A percentile compares a stretch with the other conserved stretches of the same genome.
These are phyloP conservation scores for Ophiocordyceps camponoti-leonardi DNA, from an alignment of 2,329 filamentous ascomycete genomes.

Conservation along the genomic window DNA sequence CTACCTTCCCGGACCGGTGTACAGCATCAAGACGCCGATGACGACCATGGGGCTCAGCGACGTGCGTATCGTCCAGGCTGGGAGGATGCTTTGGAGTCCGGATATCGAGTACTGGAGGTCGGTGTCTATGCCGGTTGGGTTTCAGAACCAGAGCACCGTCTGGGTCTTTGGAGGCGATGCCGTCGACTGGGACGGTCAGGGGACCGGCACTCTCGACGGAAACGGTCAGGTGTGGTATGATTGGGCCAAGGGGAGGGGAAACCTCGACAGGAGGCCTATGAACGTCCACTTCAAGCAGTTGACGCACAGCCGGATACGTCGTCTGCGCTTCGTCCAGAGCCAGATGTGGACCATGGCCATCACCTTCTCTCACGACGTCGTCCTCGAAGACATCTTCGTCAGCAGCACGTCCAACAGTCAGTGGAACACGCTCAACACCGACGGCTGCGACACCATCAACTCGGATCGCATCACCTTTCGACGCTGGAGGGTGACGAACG, in stretches of 20 bases:
- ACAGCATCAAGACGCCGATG: conserved; percentile 18
- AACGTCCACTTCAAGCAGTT: conserved; percentile 27
- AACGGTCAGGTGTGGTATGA: conserved; percentile 45
- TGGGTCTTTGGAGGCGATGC: conserved; percentile 36
- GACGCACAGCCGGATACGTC: conserved; percentile 27
- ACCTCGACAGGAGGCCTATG: conserved; percentile 31
- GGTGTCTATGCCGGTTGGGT: conserved; percentile 30
- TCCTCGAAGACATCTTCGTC: conserved; percentile 32
- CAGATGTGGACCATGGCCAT: conserved; percentile 46
- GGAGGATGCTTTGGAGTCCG: conserved; percentile 21
- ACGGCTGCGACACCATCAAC: conserved; percentile 32
- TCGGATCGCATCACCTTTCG: conserved; percentile 32
- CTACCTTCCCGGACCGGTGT: conserved; percentile 15
- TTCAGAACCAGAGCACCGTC: conserved; percentile 37
- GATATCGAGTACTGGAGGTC: conserved; percentile 34
- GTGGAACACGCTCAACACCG: conserved; percentile 20
- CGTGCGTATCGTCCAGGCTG: conserved; percentile 26
- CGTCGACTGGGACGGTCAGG: conserved; percentile 29
- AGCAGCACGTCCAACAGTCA: conserved; percentile 25
- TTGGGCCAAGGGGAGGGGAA: conserved; percentile 23
- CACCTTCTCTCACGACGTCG: conserved; percentile 25
- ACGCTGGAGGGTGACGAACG: conserved; percentile 31
- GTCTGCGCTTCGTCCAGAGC: conserved; percentile 33
- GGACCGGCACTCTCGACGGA: conserved; percentile 35
- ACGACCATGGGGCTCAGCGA: conserved; percentile 14